phyloP scores from a whole-genome alignment of 2,329 filamentous ascomycete species.

The Falciphora oryzae region DNA sequence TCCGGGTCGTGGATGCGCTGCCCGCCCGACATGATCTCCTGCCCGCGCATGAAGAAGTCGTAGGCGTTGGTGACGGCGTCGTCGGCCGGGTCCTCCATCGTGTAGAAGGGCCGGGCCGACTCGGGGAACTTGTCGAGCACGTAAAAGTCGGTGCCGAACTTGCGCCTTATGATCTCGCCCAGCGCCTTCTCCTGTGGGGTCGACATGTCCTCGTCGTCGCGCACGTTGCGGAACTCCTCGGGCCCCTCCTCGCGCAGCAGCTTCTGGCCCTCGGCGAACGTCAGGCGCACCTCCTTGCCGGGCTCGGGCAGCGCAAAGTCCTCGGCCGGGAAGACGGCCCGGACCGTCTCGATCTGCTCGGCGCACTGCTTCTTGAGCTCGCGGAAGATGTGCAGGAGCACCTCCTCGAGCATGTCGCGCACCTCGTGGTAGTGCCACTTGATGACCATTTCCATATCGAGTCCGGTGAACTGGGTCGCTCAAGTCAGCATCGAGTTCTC shows the following conservation, averaged over 20 bases:
- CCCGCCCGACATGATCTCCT: conserved; percentile 88
- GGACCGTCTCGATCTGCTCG: conserved; percentile 66
- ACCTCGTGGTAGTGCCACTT: conserved; percentile 74
- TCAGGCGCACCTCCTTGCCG: conserved; percentile 70
- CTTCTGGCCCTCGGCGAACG: conserved; percentile 71
- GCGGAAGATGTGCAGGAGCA: conserved; percentile 74
- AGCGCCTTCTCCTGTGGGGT: conserved; percentile 86
- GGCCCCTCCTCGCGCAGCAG: conserved; percentile 71
- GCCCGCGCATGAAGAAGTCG: conserved; percentile 87
- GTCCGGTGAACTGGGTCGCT: conserved; percentile 64
- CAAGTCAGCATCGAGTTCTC: conserved; percentile 10
- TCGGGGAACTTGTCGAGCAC: conserved; percentile 95
- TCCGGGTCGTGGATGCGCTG: conserved; percentile 82
- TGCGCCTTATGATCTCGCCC: conserved; percentile 76
- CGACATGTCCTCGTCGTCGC: conserved; percentile 72
- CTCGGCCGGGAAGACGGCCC: conserved; percentile 70
- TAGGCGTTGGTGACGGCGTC: conserved; percentile 60
- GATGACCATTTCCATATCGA: conserved; percentile 89
- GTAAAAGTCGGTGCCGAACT: conserved; percentile 95
- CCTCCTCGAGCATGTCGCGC: conserved; percentile 62
- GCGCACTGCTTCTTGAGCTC: conserved; percentile 62
- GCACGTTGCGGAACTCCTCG: conserved; percentile 59
- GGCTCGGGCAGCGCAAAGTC: conserved; percentile 68
- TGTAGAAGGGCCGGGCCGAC: conserved; percentile 84
- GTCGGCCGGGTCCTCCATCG: conserved; percentile 68